Conservation (phyloP, 148 eudicot species). For the Amaranthus hypochondriacus region DNA sequence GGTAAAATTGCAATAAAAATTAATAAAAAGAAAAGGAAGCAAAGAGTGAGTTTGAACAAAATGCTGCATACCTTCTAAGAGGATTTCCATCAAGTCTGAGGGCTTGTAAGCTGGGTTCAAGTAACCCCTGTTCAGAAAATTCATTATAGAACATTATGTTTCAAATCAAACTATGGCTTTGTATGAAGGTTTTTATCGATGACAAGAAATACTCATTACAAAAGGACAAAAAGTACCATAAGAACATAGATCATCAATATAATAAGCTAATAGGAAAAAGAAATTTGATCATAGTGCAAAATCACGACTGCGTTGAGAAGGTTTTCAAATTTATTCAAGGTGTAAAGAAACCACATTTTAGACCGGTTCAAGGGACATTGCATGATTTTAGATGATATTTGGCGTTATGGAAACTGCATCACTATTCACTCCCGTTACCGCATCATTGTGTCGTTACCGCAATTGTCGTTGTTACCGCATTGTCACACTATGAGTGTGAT, state of each 20-base stretch:
- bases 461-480: too few relatives aligned
- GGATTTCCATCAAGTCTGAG: slow-evolving; percentile 93
- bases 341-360: too few relatives aligned
- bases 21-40: neutral
- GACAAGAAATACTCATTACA: neutral
- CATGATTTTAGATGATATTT: too few relatives aligned
- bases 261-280: neutral
- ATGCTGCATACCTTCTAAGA: slow-evolving; percentile 63
- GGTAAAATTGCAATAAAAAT: neutral
- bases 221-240: neutral
- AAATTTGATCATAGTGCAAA: neutral
- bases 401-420: too few relatives aligned
- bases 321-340: too few relatives aligned
- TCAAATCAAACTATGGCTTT: neutral
- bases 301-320: too few relatives aligned
- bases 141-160: neutral
- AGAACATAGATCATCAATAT: neutral
- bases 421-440: too few relatives aligned
- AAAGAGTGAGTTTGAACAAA: neutral
- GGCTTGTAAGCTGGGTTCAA: slow-evolving; percentile 84
- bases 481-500: too few relatives aligned
- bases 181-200: neutral
- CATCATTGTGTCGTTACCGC: too few relatives aligned
- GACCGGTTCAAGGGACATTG: too few relatives aligned
- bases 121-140: slow-evolving; percentile 69